phyloP scores from a whole-genome alignment of 257 asterid species.

The Lantana camara region DNA sequence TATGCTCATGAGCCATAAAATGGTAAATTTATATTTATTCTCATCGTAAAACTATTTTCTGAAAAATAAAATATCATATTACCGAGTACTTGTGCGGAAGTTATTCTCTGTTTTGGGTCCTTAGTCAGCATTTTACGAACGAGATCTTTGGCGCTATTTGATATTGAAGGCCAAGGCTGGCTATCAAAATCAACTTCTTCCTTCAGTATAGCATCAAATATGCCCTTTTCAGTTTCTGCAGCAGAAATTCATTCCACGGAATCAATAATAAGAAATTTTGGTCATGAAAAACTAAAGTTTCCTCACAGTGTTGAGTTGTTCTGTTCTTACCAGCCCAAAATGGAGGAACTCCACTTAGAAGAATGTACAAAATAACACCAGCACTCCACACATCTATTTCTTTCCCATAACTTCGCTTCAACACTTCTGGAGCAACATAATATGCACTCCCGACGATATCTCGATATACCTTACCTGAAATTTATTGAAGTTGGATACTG shows the following conservation, averaged over 20 bases:
- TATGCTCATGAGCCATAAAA: too few relatives aligned
- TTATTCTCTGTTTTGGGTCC: constrained; percentile 54
- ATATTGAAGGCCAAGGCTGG: constrained; percentile 70
- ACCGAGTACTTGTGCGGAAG: constrained; percentile 63
- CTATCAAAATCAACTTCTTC: constrained; percentile 57
- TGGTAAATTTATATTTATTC: too few relatives aligned
- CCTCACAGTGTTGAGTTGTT: background rate
- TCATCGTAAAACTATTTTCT: background rate
- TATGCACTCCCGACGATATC: constrained; percentile 93
- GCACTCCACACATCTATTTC: constrained; percentile 96
- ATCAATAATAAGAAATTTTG: background rate
- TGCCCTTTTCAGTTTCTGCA: constrained; percentile 66
- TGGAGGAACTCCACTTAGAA: constrained; percentile 92
- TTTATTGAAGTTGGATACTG: constrained; percentile 1
- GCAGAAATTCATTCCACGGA: background rate
- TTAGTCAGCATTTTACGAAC: constrained; percentile 55
- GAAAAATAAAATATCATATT: constrained; percentile 4
- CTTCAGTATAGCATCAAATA: constrained; percentile 53
- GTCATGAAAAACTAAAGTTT: background rate
- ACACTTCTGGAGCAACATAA: constrained; percentile 90
- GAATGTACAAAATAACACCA: constrained; percentile 83
- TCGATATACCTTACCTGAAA: constrained; percentile 73
- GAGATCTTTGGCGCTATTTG: constrained; percentile 60
- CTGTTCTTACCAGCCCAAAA: constrained; percentile 88
- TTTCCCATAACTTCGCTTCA: constrained; percentile 76